Base-by-base conservation (phyloP, 768 basidiomycete genomes). In the Chalciporus pseudorubinellus region DNA sequence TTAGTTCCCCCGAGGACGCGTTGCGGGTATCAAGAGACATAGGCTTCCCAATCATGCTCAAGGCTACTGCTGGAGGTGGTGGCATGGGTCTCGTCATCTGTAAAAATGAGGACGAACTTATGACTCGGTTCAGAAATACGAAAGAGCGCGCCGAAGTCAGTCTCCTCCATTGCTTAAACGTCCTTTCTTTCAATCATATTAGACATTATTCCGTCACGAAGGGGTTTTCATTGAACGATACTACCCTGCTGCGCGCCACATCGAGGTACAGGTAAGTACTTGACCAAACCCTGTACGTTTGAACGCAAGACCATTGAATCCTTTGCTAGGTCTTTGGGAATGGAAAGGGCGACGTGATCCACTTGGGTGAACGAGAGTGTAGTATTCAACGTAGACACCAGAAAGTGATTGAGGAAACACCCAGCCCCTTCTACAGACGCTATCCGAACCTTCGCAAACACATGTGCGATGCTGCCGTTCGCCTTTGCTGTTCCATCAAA, bases 311-410 rank as follows among this genome's bases (percentile, higher is more conserved):
- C 20, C 2, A 3, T 29, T 62, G 41, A 24, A 49, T 21, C 46
- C 61, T 42, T 29, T n/a, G 5, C 1, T 26, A 84, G 83, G 77
- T 87, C 0, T 86, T 87, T 54, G 86, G 86, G 13, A 79, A 89
- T 60, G 86, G 84, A 0, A 36, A 64, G 0, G 82, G 81, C 3
- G 69, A 78, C 39, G 80, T 79, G 11, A 69, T 85, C 5, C 82
- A 85, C 56, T 77, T 85, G 72, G 81, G 82, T 33, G 85, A 87
- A 60, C 74, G 86, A 13, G 86, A 89, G 62, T 87, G 86, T 57
- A 84, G 82, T 43, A 66, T 84, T 9, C 86, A 89, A 59, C 71
- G 86, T 26, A 69, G 85, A 26, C 82, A 87, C 56, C 86, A 89
- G 63, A 89, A 89, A 61, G 76, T 89, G 3, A 78, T 89, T 20